Evolutionary conservation across 23 red algal species (phyloP).

Genomic region (Porphyridium purpureum): DNA sequence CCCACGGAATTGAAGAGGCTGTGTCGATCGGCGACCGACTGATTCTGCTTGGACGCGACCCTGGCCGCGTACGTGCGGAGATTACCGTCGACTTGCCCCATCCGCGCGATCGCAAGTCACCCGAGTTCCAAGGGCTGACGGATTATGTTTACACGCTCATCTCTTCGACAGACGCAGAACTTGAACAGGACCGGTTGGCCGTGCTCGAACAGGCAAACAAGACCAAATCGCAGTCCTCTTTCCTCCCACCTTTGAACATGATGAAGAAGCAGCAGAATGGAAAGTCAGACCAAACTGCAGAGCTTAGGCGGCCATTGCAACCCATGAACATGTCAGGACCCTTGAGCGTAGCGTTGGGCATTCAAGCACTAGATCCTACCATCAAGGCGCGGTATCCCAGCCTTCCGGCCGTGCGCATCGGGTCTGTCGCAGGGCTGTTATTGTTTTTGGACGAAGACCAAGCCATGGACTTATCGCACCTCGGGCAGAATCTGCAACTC

Average conservation of each 20-base stretch:
- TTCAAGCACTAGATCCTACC: too few species aligned
- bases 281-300: too few species aligned
- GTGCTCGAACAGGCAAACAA: too few species aligned
- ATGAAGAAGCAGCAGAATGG: too few species aligned
- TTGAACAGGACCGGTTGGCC: too few species aligned
- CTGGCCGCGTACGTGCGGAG: constrained; percentile 61
- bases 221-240: too few species aligned
- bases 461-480: constrained; percentile 44
- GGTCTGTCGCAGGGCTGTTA: constrained; percentile 77
- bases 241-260: too few species aligned
- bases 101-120: constrained; percentile 67
- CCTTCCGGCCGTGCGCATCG: constrained; percentile 86
- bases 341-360: too few species aligned
- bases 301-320: too few species aligned
- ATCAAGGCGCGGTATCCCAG: constrained; percentile 75
- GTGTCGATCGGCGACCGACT: constrained; percentile 82
- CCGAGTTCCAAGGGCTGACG: constrained; percentile 63
- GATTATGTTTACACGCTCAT: constrained; percentile 89
- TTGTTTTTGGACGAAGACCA: constrained; percentile 61
- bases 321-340: too few species aligned
- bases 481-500: constrained; percentile 88
- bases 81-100: constrained; percentile 56
- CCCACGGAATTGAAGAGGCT: constrained; percentile 97
- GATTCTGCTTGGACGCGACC: constrained; percentile 65
- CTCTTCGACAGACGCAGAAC: constrained; percentile 19